Percentiles rank a stretch among this genome's conserved stretches.
phyloP scores from a whole-genome alignment of 768 basidiomycete species.

The Calocera viscosa region DNA sequence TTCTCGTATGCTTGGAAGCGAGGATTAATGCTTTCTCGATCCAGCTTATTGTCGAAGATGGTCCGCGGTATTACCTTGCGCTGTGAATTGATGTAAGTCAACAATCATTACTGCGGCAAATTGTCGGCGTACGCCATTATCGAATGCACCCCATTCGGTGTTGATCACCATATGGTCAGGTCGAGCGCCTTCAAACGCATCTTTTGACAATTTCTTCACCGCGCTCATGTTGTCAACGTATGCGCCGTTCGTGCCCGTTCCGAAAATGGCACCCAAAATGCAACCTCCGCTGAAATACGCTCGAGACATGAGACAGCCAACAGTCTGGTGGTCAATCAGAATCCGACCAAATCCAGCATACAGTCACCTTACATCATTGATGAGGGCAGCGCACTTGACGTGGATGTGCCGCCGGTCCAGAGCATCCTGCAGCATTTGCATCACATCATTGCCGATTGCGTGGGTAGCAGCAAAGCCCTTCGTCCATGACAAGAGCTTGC shows the following conservation, averaged over 20 bases:
- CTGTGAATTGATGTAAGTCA: slow-evolving; percentile 29
- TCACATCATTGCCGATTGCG: slow-evolving; percentile 79
- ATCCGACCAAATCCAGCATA: background rate
- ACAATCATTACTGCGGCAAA: background rate
- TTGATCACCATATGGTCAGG: slow-evolving; percentile 88
- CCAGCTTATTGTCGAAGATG: slow-evolving; percentile 80
- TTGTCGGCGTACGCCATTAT: slow-evolving; percentile 61
- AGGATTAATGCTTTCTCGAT: slow-evolving; percentile 90
- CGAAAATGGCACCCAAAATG: slow-evolving; percentile 78
- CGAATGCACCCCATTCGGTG: slow-evolving; percentile 97
- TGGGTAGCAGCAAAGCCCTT: slow-evolving; percentile 92
- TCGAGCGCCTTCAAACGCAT: slow-evolving; percentile 36
- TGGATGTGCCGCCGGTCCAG: slow-evolving; percentile 86
- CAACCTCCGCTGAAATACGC: slow-evolving; percentile 91
- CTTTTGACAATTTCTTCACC: slow-evolving; percentile 68
- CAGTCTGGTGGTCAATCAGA: slow-evolving; percentile 46
- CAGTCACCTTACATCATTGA: slow-evolving; percentile 65
- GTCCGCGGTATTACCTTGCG: slow-evolving; percentile 76
- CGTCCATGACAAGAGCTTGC: slow-evolving; percentile 87
- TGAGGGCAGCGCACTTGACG: slow-evolving; percentile 80
- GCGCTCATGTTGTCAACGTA: slow-evolving; percentile 83
- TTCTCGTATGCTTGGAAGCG: slow-evolving; percentile 91
- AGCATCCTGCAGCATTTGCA: slow-evolving; percentile 79
- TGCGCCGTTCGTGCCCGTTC: slow-evolving; percentile 96
- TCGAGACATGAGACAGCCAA: slow-evolving; percentile 83